These are phyloP conservation scores for Mycena galopus DNA, from an alignment of 768 basidiomycete genomes.

Conservation along the genomic window DNA sequence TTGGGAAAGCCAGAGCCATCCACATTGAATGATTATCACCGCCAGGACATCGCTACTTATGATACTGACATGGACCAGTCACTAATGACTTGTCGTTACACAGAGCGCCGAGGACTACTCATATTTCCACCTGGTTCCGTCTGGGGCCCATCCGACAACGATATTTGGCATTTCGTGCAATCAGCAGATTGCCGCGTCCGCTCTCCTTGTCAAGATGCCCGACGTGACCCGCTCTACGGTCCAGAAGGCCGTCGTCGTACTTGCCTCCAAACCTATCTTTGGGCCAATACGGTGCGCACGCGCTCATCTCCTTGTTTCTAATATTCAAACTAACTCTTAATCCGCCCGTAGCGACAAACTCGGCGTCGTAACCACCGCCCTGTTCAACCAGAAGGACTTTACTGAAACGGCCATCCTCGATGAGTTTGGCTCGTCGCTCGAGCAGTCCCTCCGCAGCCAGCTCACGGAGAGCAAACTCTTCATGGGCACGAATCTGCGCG, in stretches of 20 bases:
- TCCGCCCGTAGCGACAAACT: slow-evolving; percentile 80
- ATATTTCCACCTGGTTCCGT: slow-evolving; percentile 92
- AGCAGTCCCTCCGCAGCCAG: slow-evolving; percentile 79
- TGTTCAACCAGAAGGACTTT: slow-evolving; percentile 94
- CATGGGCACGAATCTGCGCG: slow-evolving; percentile 86
- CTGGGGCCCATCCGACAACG: slow-evolving; percentile 78
- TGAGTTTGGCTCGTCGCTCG: slow-evolving; percentile 85
- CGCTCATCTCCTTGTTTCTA: too few relatives aligned
- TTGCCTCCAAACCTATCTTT: slow-evolving; percentile 91
- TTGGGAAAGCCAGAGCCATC: not conserved
- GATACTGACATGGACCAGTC: slow-evolving; percentile 22
- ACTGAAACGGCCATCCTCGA: slow-evolving; percentile 89
- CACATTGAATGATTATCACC: not conserved
- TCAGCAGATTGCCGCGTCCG: slow-evolving; percentile 88
- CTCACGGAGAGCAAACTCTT: slow-evolving; percentile 94
- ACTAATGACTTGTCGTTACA: slow-evolving; percentile 23
- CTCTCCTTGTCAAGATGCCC: slow-evolving; percentile 79
- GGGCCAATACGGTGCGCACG: slow-evolving; percentile 92
- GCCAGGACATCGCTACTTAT: not conserved
- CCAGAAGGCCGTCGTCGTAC: slow-evolving; percentile 96
- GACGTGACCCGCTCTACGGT: slow-evolving; percentile 97
- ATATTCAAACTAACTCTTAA: not conserved
- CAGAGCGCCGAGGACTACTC: slow-evolving; percentile 95
- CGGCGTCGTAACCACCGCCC: slow-evolving; percentile 92
- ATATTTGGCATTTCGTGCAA: slow-evolving; percentile 99